phyloP scores from a whole-genome alignment of 2,329 filamentous ascomycete genomes.

The Endoconidiophora laricicola region DNA sequence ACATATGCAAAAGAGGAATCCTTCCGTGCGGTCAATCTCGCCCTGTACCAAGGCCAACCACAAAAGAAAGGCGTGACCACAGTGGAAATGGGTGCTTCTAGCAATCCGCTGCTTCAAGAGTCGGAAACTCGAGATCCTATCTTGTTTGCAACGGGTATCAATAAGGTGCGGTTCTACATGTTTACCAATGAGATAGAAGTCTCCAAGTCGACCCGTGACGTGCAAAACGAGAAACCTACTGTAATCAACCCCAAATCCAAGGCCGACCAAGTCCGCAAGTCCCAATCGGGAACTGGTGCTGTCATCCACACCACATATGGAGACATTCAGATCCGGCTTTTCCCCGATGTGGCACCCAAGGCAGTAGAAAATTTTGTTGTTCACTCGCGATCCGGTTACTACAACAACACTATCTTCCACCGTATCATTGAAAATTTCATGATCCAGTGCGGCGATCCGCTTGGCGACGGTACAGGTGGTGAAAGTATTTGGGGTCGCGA shows the following conservation, averaged over 20 bases:
- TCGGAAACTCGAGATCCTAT: constrained; percentile 84
- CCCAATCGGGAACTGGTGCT: constrained; percentile 61
- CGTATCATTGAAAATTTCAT: constrained; percentile 96
- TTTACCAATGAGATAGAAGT: constrained; percentile 83
- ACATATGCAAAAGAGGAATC: constrained; percentile 83
- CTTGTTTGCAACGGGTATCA: constrained; percentile 64
- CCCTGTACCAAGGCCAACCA: constrained; percentile 85
- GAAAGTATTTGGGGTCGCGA: constrained; percentile 87
- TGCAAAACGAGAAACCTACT: constrained; percentile 87
- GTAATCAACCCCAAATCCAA: constrained; percentile 29
- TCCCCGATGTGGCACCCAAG: constrained; percentile 82
- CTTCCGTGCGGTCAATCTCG: constrained; percentile 65
- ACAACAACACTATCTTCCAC: constrained; percentile 96
- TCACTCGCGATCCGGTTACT: constrained; percentile 77
- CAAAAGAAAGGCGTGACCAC: constrained; percentile 89
- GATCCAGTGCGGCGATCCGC: constrained; percentile 76
- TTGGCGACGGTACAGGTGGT: constrained; percentile 78
- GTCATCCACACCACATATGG: constrained; percentile 85
- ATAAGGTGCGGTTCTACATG: constrained; percentile 91
- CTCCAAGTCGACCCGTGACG: constrained; percentile 68
- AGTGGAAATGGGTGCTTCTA: constrained; percentile 90
- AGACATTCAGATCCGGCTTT: constrained; percentile 85
- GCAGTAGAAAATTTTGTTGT: constrained; percentile 96
- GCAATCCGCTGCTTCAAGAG: constrained; percentile 83
- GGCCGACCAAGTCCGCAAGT: constrained; percentile 35